Evolutionary conservation across 306 rosid species (phyloP).

Genomic region (Quercus engelmannii): DNA sequence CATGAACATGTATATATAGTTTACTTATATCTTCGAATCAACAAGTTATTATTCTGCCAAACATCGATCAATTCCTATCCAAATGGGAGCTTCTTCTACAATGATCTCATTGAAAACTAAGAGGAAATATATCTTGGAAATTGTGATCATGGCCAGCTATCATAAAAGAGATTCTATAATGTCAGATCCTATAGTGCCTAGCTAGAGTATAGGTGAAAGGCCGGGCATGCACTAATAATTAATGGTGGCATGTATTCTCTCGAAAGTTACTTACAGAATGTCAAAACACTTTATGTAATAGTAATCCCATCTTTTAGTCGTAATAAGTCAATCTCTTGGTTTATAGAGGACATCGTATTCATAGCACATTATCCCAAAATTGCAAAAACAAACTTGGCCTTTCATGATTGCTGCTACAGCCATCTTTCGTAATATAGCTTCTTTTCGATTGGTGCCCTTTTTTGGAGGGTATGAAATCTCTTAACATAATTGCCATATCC

Average conservation of each 20-base stretch:
- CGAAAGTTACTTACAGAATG: not conserved
- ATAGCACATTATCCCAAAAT: too few relatives aligned
- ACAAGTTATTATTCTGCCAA: not conserved
- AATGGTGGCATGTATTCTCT: not conserved
- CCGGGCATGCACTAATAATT: not conserved
- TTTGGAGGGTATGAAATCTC: not conserved
- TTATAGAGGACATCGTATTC: too few relatives aligned
- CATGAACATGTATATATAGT: too few relatives aligned
- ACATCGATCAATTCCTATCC: not conserved
- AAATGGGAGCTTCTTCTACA: not conserved
- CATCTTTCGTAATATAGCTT: not conserved
- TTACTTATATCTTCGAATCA: not conserved
- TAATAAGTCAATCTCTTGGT: too few relatives aligned
- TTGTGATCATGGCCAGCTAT: not conserved
- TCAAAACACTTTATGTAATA: not conserved
- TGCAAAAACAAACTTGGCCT: not conserved
- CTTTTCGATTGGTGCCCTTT: not conserved
- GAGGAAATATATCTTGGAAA: not conserved
- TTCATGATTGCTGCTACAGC: not conserved
- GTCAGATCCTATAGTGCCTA: not conserved
- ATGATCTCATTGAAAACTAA: not conserved
- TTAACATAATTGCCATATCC: not conserved
- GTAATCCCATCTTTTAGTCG: too few relatives aligned
- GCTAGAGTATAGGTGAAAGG: not conserved
- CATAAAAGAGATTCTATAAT: not conserved